Evolutionary conservation across 192 early-diverging fungal genomes (phyloP), one percentile per base, ranked within the genome.

Genomic region (Kappamyces sp.): DNA sequence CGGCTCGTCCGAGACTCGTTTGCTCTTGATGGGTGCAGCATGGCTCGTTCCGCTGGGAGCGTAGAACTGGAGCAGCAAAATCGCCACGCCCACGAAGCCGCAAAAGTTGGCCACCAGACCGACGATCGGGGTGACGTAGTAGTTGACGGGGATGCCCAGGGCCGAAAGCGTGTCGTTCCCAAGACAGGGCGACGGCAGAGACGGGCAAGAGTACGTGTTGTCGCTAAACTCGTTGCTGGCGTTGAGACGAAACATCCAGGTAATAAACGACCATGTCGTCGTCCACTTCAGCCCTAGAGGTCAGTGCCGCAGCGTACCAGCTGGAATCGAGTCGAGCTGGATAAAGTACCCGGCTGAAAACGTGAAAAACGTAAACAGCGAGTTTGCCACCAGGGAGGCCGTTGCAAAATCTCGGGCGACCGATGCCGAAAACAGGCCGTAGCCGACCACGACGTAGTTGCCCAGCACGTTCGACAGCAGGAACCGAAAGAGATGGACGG

Each of bases 381-480:
- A 53, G 38, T 71, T 71, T 22, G 54, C 64, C 35, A 70, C 51
- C 45, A 72, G 54, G 5, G 70, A 67, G 8, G 74, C 65, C 9
- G 74, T 72, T 4, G 70, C 65, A 61, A 76, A 76, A 48, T 73
- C 74, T 39, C 74, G 41, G 1, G 74, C 64, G 55, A 66, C 59
- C 5, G 70, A 38, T 15, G 70, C 69, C 33, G 59, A 72, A 39
- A 76, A 65, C 30, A 59, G 63, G 6, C 55, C 55, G 63, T 60
- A 71, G 14, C 46, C 54, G 35, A 71, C 40, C n/a, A 60, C 62
- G 38, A 62, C 60, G 47, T 67, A 63, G 14, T 66, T 60, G 55
- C 61, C 54, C 6, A 67, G 22, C 11, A 71, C 48, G 22, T 68
- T 63, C 29, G 39, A 53, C 2, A 50, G 3, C 2, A 38, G 14